A percentile compares a stretch with the other conserved stretches of the same genome.
Conservation (phyloP, 2,329 filamentous ascomycete genomes). For the Daldinia sp. region DNA sequence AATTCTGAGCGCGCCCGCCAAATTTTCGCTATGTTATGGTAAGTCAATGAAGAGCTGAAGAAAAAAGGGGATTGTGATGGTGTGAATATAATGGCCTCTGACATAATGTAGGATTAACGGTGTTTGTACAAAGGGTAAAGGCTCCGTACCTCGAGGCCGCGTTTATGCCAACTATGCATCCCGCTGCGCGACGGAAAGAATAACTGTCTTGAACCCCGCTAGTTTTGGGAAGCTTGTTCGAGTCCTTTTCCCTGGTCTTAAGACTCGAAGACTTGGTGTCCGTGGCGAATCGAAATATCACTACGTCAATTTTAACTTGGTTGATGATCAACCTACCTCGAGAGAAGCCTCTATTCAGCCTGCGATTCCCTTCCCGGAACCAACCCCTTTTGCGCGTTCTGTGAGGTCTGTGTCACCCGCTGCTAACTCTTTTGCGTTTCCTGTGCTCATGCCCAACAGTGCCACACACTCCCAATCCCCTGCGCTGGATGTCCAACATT, state of each 20-base stretch:
- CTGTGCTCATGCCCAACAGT: slow-evolving; percentile 40
- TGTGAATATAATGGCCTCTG: slow-evolving; percentile 29
- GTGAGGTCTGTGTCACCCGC: slow-evolving; percentile 55
- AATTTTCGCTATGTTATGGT: slow-evolving; percentile 91
- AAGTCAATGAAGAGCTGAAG: slow-evolving; percentile 47
- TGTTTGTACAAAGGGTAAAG: slow-evolving; percentile 77
- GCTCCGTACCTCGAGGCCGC: slow-evolving; percentile 88
- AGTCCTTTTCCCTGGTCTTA: slow-evolving; percentile 93
- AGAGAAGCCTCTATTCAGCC: slow-evolving; percentile 56
- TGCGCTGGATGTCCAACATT: slow-evolving; percentile 33
- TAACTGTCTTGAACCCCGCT: slow-evolving; percentile 93
- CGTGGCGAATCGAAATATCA: slow-evolving; percentile 98
- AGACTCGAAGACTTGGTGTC: slow-evolving; percentile 89
- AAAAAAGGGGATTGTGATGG: neutral
- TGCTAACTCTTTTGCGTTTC: neutral
- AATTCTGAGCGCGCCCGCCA: slow-evolving; percentile 85
- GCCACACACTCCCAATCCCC: slow-evolving; percentile 47
- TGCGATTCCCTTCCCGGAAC: slow-evolving; percentile 60
- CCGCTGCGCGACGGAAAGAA: slow-evolving; percentile 89
- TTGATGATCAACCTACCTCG: slow-evolving; percentile 63
- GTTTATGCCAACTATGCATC: slow-evolving; percentile 97
- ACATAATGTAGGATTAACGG: slow-evolving; percentile 69
- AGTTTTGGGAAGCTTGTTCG: slow-evolving; percentile 98
- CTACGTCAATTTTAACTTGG: slow-evolving; percentile 75
- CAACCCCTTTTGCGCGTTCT: slow-evolving; percentile 56